Percentiles rank a stretch among this genome's conserved stretches.
Conservation (phyloP, 73 alveolate genomes). For the Tetrahymena elliotti region DNA sequence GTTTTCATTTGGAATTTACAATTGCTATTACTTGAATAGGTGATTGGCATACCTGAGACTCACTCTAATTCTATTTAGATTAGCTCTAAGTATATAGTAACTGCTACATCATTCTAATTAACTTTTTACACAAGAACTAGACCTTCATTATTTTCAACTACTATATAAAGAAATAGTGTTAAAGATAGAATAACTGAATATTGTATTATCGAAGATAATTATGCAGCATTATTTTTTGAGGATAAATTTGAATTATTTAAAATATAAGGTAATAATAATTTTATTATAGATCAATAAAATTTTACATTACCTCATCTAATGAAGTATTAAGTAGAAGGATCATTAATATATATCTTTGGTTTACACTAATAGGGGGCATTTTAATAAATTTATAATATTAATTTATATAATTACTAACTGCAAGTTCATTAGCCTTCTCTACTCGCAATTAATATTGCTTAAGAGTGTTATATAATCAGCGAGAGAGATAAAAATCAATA, state of each 20-base stretch:
- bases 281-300: neutral
- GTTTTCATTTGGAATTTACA: neutral
- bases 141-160: neutral
- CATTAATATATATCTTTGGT: neutral
- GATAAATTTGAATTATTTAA: neutral
- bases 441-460: too few relatives aligned
- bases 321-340: neutral
- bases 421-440: too few relatives aligned
- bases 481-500: too few relatives aligned
- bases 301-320: neutral
- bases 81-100: neutral
- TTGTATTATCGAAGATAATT: neutral
- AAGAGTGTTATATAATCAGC: too few relatives aligned
- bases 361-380: neutral
- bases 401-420: too few relatives aligned
- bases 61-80: neutral
- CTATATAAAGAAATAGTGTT: neutral
- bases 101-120: neutral
- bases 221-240: neutral
- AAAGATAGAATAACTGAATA: too few relatives aligned
- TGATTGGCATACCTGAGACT: neutral
- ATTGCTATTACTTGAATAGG: neutral
- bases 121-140: neutral
- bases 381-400: too few relatives aligned
- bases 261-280: too few relatives aligned